Percentiles rank a stretch among this genome's conserved stretches.
phyloP scores from a whole-genome alignment of 176 grass and related monocot species.

The Eragrostis nindensis region DNA sequence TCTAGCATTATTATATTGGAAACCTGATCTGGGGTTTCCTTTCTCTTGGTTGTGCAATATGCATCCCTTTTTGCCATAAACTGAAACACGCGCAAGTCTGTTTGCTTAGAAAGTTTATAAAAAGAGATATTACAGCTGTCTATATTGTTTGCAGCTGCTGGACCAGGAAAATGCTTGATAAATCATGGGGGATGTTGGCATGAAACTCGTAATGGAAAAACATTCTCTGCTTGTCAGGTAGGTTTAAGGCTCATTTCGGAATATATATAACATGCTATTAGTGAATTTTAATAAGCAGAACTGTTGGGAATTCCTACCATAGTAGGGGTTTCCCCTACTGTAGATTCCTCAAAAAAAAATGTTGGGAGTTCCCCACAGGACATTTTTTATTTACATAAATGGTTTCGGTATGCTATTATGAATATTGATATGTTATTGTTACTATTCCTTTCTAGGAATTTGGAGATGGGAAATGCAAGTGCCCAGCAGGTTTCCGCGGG shows the following conservation, averaged over 20 bases:
- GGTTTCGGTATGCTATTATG: not conserved
- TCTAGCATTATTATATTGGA: not conserved
- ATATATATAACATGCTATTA: slow-evolving; percentile 10
- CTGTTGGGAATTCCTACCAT: not conserved
- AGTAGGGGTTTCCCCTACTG: too few species aligned
- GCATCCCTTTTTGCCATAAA: slow-evolving; percentile 9
- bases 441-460: slow-evolving; percentile 39
- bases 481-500: slow-evolving; percentile 59
- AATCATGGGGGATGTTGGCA: slow-evolving; percentile 91
- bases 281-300: not conserved
- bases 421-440: slow-evolving; percentile 1
- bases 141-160: slow-evolving; percentile 69
- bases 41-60: slow-evolving; percentile 19
- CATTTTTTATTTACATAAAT: not conserved
- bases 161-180: slow-evolving; percentile 86
- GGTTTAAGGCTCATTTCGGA: slow-evolving; percentile 14
- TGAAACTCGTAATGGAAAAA: slow-evolving; percentile 60
- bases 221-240: slow-evolving; percentile 88
- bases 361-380: not conserved
- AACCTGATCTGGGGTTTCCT: not conserved
- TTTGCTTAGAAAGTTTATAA: slow-evolving; percentile 17
- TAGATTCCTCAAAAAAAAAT: too few species aligned
- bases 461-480: slow-evolving; percentile 61
- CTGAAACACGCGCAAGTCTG: not conserved
- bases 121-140: not conserved